A percentile compares a stretch with the other conserved stretches of the same genome.
Evolutionary conservation across 129 eudicot genomes (phyloP).

Genomic region (Calendula officinalis): DNA sequence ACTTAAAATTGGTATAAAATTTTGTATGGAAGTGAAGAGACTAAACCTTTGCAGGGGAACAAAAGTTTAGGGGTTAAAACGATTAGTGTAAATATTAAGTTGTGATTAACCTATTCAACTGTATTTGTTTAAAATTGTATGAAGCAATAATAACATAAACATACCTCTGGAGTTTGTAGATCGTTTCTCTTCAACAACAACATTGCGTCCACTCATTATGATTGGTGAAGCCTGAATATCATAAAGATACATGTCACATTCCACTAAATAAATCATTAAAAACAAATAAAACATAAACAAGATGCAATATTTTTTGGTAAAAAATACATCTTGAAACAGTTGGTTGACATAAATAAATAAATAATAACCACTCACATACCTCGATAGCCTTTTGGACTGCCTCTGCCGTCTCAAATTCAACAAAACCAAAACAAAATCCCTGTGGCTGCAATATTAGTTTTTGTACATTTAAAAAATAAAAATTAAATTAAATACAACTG

Average conservation of each 20-base stretch:
- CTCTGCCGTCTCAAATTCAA: constrained; percentile 75
- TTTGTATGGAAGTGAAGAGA: too few relatives aligned
- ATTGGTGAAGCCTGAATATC: constrained; percentile 78
- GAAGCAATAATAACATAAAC: constrained; percentile 1
- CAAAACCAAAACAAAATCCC: constrained; percentile 90
- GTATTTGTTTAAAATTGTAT: neutral
- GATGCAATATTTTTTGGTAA: neutral
- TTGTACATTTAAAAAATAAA: neutral
- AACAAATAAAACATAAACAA: neutral
- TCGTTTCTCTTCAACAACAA: constrained; percentile 78
- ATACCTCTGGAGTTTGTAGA: constrained; percentile 78
- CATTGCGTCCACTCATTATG: constrained; percentile 47
- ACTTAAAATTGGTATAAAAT: too few relatives aligned
- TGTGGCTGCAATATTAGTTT: constrained; percentile 54
- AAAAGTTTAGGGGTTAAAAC: too few relatives aligned
- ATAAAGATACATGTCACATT: neutral
- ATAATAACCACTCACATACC: constrained; percentile 37
- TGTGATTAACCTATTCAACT: too few relatives aligned
- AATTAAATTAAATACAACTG: constrained; percentile 5
- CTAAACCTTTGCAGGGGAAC: too few relatives aligned
- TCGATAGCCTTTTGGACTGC: constrained; percentile 78
- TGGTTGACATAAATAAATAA: too few relatives aligned
- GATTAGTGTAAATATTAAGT: too few relatives aligned
- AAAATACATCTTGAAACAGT: neutral
- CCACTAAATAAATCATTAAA: neutral